Percentiles rank a stretch among this genome's conserved stretches.
These are phyloP conservation scores for Cordyceps militaris DNA, from an alignment of 2,329 filamentous ascomycete genomes.

Conservation along the genomic window DNA sequence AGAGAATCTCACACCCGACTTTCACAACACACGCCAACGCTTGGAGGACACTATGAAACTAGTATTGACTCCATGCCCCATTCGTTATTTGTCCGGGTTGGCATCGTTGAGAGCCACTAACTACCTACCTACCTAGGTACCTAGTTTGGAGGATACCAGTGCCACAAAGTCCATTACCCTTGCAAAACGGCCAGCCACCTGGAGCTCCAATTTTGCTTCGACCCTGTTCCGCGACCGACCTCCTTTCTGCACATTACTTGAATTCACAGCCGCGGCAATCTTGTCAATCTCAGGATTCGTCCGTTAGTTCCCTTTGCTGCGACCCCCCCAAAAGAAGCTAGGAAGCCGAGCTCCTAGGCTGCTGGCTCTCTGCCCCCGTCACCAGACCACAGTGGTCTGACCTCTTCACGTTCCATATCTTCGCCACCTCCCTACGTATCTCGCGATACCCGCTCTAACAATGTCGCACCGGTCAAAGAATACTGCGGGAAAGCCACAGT, in stretches of 20 bases:
- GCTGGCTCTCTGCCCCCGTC: not conserved
- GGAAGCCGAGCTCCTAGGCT: not conserved
- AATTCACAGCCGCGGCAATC: not conserved
- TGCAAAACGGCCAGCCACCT: constrained; percentile 11
- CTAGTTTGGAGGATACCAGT: not conserved
- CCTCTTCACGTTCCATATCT: not conserved
- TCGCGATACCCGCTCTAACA: not conserved
- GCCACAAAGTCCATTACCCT: not conserved
- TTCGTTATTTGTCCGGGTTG: not conserved
- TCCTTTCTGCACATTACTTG: constrained; percentile 8
- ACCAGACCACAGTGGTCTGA: not conserved
- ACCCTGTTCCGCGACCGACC: constrained; percentile 7
- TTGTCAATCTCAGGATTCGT: not conserved
- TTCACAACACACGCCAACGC: no score
- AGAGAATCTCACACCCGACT: no score
- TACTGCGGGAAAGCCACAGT: constrained; percentile 27
- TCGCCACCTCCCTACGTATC: not conserved
- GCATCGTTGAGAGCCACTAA: not conserved
- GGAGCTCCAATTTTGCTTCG: constrained; percentile 13
- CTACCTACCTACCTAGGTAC: no score
- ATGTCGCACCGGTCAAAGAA: constrained; percentile 11
- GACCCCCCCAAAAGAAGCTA: not conserved
- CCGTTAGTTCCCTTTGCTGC: not conserved
- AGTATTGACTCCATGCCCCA: not conserved
- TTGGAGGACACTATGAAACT: no score